Evolutionary conservation across 176 grass and related monocot genomes (phyloP).

Genomic region (Triticum turgidum): DNA sequence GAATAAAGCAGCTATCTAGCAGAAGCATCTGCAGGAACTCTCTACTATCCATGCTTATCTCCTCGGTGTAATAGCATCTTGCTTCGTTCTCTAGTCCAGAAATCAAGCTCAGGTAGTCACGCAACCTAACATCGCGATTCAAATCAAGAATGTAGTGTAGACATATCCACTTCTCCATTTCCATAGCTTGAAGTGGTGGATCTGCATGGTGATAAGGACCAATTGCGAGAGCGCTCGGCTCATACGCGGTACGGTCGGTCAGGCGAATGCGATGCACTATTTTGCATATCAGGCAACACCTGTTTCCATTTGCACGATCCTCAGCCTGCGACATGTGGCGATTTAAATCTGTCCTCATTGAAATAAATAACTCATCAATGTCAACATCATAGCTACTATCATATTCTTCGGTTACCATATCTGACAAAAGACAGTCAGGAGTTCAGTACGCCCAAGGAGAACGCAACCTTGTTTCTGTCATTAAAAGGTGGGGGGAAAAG

Average conservation of each 20-base stretch:
- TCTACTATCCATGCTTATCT: background rate
- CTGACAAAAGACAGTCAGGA: background rate
- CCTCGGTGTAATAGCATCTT: background rate
- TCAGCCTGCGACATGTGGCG: accelerated
- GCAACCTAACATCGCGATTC: background rate
- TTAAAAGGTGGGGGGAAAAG: too few species aligned
- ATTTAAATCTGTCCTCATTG: background rate
- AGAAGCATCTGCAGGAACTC: conserved; percentile 11
- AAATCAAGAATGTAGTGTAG: background rate
- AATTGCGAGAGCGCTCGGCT: background rate
- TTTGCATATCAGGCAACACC: background rate
- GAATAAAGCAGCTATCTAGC: background rate
- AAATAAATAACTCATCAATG: background rate
- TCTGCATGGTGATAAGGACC: background rate
- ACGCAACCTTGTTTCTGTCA: too few species aligned
- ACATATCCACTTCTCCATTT: conserved; percentile 13
- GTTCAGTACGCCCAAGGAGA: too few species aligned
- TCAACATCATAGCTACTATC: background rate
- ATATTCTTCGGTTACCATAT: background rate
- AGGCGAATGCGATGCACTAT: background rate
- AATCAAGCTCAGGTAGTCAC: background rate
- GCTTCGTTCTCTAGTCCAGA: background rate
- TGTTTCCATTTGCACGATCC: background rate
- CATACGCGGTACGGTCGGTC: background rate
- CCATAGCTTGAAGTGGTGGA: background rate